Percentiles rank a stretch among this genome's conserved stretches.
Evolutionary conservation across 306 rosid genomes (phyloP).

Genomic region (Dryas octopetala): DNA sequence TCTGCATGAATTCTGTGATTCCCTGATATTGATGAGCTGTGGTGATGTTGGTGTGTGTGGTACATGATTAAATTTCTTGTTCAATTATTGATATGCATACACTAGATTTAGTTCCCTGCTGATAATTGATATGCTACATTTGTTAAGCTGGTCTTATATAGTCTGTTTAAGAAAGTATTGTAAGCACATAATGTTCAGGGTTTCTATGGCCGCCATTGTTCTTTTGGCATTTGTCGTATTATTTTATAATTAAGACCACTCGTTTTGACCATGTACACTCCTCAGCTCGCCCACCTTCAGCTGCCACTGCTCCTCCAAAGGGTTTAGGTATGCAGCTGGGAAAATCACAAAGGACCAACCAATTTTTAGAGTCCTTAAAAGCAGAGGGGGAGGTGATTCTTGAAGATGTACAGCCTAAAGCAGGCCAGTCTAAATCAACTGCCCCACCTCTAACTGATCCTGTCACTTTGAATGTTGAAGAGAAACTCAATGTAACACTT

Average conservation of each 20-base stretch:
- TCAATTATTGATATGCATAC: not conserved
- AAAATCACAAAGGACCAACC: conserved; percentile 81
- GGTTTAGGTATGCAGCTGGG: conserved; percentile 90
- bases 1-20: conserved; percentile 19
- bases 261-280: conserved; percentile 27
- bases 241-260: conserved; percentile 10
- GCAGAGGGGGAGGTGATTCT: conserved; percentile 95
- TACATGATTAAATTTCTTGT: not conserved
- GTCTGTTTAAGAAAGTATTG: not conserved
- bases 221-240: not conserved
- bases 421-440: conserved; percentile 58
- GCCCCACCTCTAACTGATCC: conserved; percentile 89
- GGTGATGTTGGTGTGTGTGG: conserved; percentile 17
- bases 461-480: conserved; percentile 83
- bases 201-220: not conserved
- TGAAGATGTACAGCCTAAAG: conserved; percentile 85
- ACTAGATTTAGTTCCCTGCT: not conserved
- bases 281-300: conserved; percentile 70
- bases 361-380: conserved; percentile 88
- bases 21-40: conserved; percentile 19
- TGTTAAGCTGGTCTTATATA: not conserved
- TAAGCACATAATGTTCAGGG: not conserved
- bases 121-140: not conserved
- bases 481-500: conserved; percentile 81
- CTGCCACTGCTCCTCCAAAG: conserved; percentile 95